Base-by-base conservation (phyloP, 805 yeast species). In the Clavispora asparagi region DNA sequence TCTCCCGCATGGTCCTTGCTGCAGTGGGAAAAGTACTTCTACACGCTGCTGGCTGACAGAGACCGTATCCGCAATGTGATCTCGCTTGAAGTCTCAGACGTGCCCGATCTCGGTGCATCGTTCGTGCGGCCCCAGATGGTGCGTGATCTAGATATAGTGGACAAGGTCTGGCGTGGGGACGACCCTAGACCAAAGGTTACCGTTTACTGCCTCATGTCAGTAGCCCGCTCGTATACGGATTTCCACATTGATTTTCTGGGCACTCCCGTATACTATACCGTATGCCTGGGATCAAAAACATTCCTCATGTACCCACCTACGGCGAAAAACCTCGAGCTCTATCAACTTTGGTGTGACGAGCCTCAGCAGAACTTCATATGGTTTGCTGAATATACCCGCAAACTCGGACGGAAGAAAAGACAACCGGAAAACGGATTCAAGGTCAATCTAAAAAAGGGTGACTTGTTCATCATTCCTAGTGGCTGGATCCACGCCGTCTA, bases 191-290 rank as follows among this genome's bases (percentile, higher is more conserved):
- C 89, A 1, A 75, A 80, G 50, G 86, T 85, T 1, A 80, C 89
- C 17, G 79, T 83, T 45, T 90, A 90, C 61, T 83, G 95, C 51
- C 70, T 90, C 36, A 90, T 90, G 95, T 85, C 95, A 0, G 95
- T 87, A 2, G 69, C 74, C 25, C 79, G 83, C 49, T 81, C 94
- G 2, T 90, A 78, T 60, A 90, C 97, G 0, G 97, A 90, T 61
- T 90, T 89, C 65, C 97, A 90, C 63, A 72, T 90, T 38, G 97
- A 90, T 62, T 90, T 90, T 62, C 94, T 95, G 2, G 97, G 96
- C 0, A 87, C 96, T 0, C 85, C 94, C 1, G 97, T 90, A 6
- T 90, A 87, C 61, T 90, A 90, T 63, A 87, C 92, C 2, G 81
- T 90, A 3, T 65, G 90, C 13, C 67, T 74, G n/a, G 97, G 97